These are phyloP conservation scores for Sophora flavescens DNA, from an alignment of 306 rosid genomes.

Conservation along the genomic window DNA sequence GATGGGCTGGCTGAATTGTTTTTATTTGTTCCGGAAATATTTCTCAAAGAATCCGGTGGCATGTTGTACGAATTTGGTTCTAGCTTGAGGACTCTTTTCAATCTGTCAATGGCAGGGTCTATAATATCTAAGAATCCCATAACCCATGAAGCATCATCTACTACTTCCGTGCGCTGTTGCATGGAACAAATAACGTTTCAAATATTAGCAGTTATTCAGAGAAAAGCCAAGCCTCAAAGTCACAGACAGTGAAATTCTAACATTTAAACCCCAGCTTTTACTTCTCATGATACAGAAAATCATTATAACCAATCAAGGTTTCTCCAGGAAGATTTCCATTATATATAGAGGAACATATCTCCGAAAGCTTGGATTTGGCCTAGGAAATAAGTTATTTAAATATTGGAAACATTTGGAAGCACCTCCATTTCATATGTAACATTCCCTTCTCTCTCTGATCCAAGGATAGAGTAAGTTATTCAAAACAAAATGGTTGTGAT, in stretches of 20 bases:
- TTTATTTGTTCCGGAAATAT: conserved; percentile 47
- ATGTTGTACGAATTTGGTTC: conserved; percentile 56
- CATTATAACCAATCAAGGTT: conserved; percentile 7
- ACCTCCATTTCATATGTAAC: not conserved
- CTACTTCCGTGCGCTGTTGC: conserved; percentile 91
- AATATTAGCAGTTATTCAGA: conserved; percentile 33
- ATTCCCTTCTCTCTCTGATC: conserved; percentile 9
- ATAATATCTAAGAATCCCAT: conserved; percentile 88
- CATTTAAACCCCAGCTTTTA: not conserved
- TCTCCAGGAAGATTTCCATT: not conserved
- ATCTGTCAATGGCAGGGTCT: conserved; percentile 86
- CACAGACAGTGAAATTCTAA: not conserved
- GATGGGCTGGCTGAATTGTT: conserved; percentile 42
- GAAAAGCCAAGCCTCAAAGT: conserved; percentile 3
- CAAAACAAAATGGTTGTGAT: not conserved
- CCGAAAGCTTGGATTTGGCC: not conserved
- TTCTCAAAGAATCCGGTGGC: conserved; percentile 46
- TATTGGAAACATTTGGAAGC: not conserved
- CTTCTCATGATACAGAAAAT: not conserved
- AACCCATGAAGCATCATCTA: conserved; percentile 96
- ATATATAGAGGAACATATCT: not conserved
- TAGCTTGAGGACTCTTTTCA: conserved; percentile 79
- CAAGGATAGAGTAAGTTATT: not conserved
- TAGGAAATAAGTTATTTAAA: conserved; percentile 15
- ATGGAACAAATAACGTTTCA: conserved; percentile 42